A percentile compares a stretch with the other conserved stretches of the same genome.
Evolutionary conservation across 2,329 filamentous ascomycete species (phyloP).

Genomic region (Ophiostoma novo-ulmi): DNA sequence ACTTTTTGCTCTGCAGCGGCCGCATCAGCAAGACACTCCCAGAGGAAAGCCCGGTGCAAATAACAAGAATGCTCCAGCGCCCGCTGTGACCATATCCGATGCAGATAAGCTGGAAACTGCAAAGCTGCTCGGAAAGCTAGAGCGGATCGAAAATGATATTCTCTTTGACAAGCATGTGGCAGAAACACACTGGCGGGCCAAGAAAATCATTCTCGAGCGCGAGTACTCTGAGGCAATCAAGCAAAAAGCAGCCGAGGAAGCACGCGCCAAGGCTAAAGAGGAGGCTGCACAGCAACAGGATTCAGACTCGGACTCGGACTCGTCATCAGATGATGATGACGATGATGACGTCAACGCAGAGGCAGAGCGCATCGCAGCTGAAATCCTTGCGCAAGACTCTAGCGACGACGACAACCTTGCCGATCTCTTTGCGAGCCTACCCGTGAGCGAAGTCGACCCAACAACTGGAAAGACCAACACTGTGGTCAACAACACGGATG

Average conservation of each 20-base stretch:
- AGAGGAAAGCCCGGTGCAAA: slow-evolving; percentile 34
- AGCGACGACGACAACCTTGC: slow-evolving; percentile 50
- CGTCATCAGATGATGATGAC: slow-evolving; percentile 25
- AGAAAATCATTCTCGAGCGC: slow-evolving; percentile 56
- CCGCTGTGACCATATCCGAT: slow-evolving; percentile 18
- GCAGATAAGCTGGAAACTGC: slow-evolving; percentile 47
- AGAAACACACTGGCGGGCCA: slow-evolving; percentile 59
- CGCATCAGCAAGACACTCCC: slow-evolving; percentile 41
- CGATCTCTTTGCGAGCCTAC: slow-evolving; percentile 56
- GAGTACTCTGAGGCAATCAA: slow-evolving; percentile 47
- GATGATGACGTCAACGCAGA: slow-evolving; percentile 50
- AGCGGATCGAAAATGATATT: slow-evolving; percentile 70
- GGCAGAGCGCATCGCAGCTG: slow-evolving; percentile 54
- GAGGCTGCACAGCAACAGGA: slow-evolving; percentile 28
- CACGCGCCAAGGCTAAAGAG: slow-evolving; percentile 29
- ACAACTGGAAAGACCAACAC: slow-evolving; percentile 54
- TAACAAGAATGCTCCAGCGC: neutral
- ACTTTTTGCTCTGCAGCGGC: slow-evolving; percentile 57
- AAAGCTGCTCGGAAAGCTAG: slow-evolving; percentile 68
- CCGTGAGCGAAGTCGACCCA: slow-evolving; percentile 55
- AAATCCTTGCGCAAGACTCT: slow-evolving; percentile 53
- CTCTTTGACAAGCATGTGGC: slow-evolving; percentile 65
- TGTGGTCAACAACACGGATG: slow-evolving; percentile 48
- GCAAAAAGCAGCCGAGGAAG: slow-evolving; percentile 36
- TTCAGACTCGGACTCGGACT: slow-evolving; percentile 27